Base-by-base conservation (phyloP, 73 alveolate species). In the Paramecium octaurelia region DNA sequence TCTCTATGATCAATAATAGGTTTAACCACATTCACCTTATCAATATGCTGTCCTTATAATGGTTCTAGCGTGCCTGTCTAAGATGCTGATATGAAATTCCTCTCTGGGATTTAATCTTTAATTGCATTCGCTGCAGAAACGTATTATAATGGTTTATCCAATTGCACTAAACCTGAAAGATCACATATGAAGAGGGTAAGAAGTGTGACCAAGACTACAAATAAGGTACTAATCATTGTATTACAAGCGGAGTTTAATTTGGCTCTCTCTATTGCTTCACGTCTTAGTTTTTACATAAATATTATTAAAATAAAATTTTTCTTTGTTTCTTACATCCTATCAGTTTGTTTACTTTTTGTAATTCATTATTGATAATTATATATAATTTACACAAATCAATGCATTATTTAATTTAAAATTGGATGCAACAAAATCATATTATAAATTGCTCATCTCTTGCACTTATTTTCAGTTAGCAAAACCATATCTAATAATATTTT, bases 1-100 rank as follows among this genome's bases (percentile, higher is more conserved):
- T 31, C 57, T 31, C 83, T 29, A 31, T 23, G 46, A 73, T 88
- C 92, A 29, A 70, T 70, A 10, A 84, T n/a, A 7, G 92, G 59
- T 88, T 88, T 88, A 12, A 69, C 58, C 76, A 85, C 46, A 85
- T 23, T 27, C 8, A 23, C 85, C 46, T 64, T 64, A 21, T 64
- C 48, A 23, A 34, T 10, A 59, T 59, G 77, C 34, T 64, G 27
- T 2, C 27, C 84, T 64, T 27, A 21, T 31, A 64, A 16, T 27
- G 48, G 84, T 31, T 64, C 84, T 14, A 27, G 7, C 4, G 24
- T 54, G 11, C 31, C 27, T 12, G 27, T 27, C 11, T 64, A 14
- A 14, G 44, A 27, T 14, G 87, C 60, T 16, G 87, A 73, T 16
- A 73, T 36, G 64, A 73, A 73, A 73, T 34, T 73, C 3, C 31